Conservation (phyloP, 257 asterid genomes). For the Eucommia ulmoides region DNA sequence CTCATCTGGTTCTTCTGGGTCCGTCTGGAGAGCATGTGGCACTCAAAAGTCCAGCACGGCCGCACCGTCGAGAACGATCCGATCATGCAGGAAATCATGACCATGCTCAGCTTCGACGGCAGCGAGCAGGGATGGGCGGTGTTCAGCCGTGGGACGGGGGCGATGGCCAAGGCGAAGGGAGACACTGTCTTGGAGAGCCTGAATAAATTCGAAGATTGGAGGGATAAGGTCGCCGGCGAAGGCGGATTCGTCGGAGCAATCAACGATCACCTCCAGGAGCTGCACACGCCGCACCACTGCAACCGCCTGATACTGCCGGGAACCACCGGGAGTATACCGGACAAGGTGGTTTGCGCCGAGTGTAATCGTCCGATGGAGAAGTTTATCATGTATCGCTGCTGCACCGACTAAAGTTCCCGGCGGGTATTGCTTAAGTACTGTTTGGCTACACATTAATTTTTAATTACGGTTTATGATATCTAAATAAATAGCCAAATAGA, state of each 20-base stretch:
- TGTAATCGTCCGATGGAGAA: conserved; percentile 72
- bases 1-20: conserved; percentile 74
- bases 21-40: conserved; percentile 90
- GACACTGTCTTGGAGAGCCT: conserved; percentile 34
- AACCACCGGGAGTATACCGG: conserved; percentile 44
- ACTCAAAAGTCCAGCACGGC: conserved; percentile 54
- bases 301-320: conserved; percentile 68
- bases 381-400: conserved; percentile 79
- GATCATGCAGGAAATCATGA: conserved; percentile 52
- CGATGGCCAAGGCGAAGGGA: conserved; percentile 45
- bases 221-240: conserved; percentile 25
- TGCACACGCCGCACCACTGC: conserved; percentile 64
- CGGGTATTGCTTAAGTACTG: not conserved
- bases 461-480: not conserved
- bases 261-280: conserved; percentile 27
- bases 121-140: conserved; percentile 86
- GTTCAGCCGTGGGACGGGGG: conserved; percentile 37
- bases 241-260: conserved; percentile 41
- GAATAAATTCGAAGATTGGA: conserved; percentile 30
- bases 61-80: conserved; percentile 40
- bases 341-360: conserved; percentile 61
- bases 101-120: conserved; percentile 59
- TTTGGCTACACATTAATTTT: not conserved
- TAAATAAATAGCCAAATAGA: too few relatives aligned
- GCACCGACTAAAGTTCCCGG: conserved; percentile 34